These are phyloP conservation scores for Aspergillus oerlinghausenensis DNA, from an alignment of 2,329 filamentous ascomycete species.

Conservation along the genomic window DNA sequence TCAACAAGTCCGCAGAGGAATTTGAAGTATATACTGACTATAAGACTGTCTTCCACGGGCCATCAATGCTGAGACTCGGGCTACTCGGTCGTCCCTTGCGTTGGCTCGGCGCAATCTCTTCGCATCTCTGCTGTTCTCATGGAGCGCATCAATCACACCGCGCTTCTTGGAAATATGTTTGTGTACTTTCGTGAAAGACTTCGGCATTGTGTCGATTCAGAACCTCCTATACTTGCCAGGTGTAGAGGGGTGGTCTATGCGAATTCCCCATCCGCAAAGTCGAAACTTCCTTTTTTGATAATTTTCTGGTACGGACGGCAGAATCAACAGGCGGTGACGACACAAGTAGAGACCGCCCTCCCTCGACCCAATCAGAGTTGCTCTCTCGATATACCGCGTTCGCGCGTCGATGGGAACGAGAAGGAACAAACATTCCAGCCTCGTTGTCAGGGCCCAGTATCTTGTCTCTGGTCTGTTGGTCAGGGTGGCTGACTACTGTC, in stretches of 20 bases:
- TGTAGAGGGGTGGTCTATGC: background rate
- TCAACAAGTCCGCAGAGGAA: background rate
- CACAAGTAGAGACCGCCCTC: conserved; percentile 6
- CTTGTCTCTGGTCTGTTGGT: conserved; percentile 2
- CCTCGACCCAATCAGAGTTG: conserved; percentile 14
- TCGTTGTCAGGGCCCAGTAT: conserved; percentile 16
- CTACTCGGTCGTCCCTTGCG: conserved; percentile 76
- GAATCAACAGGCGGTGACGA: conserved; percentile 29
- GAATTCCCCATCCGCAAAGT: conserved; percentile 1
- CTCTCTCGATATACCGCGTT: conserved; percentile 21
- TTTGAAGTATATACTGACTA: conserved; percentile 43
- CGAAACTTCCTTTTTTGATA: conserved; percentile 7
- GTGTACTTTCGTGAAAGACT: conserved; percentile 72
- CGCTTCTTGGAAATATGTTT: conserved; percentile 91
- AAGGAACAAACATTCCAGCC: conserved; percentile 31
- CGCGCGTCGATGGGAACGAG: conserved; percentile 27
- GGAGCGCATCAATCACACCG: conserved; percentile 67
- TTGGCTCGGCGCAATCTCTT: conserved; percentile 73
- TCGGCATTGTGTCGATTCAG: conserved; percentile 57
- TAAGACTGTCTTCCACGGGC: conserved; percentile 71
- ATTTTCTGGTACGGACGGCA: conserved; percentile 28
- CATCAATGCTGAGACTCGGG: conserved; percentile 64
- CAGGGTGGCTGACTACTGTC: conserved; percentile 10
- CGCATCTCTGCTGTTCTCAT: conserved; percentile 85
- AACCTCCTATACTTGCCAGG: background rate